Evolutionary conservation across 495 filamentous ascomycete genomes (phyloP).

Genomic region (Daldinia concentrica): DNA sequence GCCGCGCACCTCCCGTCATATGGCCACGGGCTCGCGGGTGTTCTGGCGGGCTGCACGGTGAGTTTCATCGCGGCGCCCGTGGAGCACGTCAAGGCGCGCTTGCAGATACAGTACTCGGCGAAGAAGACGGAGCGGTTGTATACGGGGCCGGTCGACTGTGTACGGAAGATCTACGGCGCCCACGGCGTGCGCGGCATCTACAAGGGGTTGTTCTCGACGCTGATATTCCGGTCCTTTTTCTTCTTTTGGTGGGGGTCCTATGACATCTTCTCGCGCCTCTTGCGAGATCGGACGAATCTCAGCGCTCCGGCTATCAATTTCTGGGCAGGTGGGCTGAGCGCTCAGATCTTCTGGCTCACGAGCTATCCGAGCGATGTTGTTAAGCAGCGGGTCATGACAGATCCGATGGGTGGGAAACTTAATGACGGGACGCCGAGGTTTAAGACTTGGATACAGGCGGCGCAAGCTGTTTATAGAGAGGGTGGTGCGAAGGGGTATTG

Average conservation of each 20-base stretch:
- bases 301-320: constrained; percentile 88
- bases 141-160: constrained; percentile 85
- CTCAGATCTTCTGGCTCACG: constrained; percentile 92
- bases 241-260: constrained; percentile 98
- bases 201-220: constrained; percentile 83
- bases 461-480: constrained; percentile 76
- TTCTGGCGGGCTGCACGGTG: constrained; percentile 88
- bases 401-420: constrained; percentile 76
- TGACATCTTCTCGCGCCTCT: constrained; percentile 75
- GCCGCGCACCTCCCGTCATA: constrained; percentile 70
- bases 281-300: constrained; percentile 73
- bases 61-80: constrained; percentile 92
- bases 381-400: constrained; percentile 98
- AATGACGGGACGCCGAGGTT: constrained; percentile 76
- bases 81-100: constrained; percentile 92
- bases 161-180: constrained; percentile 67
- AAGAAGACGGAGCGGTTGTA: constrained; percentile 79
- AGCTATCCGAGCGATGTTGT: constrained; percentile 94
- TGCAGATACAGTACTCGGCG: constrained; percentile 90
- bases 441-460: constrained; percentile 81
- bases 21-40: constrained; percentile 86
- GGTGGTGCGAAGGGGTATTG: constrained; percentile 83
- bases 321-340: constrained; percentile 93
- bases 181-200: constrained; percentile 85
- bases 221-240: constrained; percentile 91